Evolutionary conservation across 2,329 filamentous ascomycete species (phyloP), one percentile per base, ranked within the genome.

Genomic region (Leptodontidium sp.): DNA sequence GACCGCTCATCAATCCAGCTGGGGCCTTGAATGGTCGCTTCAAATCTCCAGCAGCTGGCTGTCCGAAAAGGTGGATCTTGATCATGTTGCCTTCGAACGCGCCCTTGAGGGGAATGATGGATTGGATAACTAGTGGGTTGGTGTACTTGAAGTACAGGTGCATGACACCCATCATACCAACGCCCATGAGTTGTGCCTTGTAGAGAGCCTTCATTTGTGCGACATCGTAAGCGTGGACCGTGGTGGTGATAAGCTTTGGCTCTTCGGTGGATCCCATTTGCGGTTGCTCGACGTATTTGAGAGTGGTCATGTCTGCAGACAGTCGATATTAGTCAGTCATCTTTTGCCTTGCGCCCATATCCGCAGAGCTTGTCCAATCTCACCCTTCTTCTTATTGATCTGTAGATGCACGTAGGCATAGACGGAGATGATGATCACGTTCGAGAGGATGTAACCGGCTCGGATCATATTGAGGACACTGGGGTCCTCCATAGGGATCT

Each of bases 71-170:
- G 84, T 98, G 92, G 79, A 99, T 95, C 89, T 98, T 98, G 86
- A 96, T 88, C 77, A 98, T 86, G 87, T 98, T 98, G 84, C 91
- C 88, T 87, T 99, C 96, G 82, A 99, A 88, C 57, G 94, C 95
- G 80, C 92, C 88, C 91, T 99, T 99, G 82, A 98, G 86, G 43
- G 96, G 96, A 79, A 99, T 96, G 84, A 99, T 97, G 81, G 92
- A 97, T 89, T 99, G 96, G 85, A 99, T 97, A 78, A 98, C 86
- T 63, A 99, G 92, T 52, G 96, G 96, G 90, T 98, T 99, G 85
- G 94, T 98, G 91, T 98, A 99, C 82, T 98, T 94, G 87, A 99
- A 92, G 90, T 98, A 99, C 71, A 99, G 75, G 85, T 99, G 96
- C 95, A 99, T 98, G 79, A 98, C 93, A 71, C 83, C 90, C 95